Base-by-base conservation (phyloP, 2,329 filamentous ascomycete genomes). In the Alternaria brassicae region DNA sequence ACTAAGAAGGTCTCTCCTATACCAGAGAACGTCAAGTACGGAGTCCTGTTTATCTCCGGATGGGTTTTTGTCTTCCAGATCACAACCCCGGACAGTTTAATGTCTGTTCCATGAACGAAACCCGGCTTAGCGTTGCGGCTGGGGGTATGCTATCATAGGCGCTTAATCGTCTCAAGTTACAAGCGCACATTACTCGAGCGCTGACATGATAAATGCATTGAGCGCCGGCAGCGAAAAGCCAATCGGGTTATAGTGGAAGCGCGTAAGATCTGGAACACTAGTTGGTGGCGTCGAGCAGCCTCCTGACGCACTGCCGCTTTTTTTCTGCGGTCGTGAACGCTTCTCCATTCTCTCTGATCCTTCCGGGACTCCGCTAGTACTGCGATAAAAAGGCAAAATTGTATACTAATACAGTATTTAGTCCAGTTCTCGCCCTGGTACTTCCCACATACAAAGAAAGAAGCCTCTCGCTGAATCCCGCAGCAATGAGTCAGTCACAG, bases 391-490 rank as follows among this genome's bases (percentile, higher is more conserved):
- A 21, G 12, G 5, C 5, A 56, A 50, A 56, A 37, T n/a, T 28
- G 5, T 42, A 12, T 53, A 42, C 27, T 7, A 42, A 23, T 25
- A 28, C 8, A 50, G 36, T 56, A 56, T 56, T 50, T 56, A 56
- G 27, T 36, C 21, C 6, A 44, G 28, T 56, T 39, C 34, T 12
- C 39, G 39, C 37, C 12, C n/a, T 44, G 2, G 45, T 50, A 50
- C 30, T 50, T 50, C 45, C 37, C 13, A 28, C 17, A 23, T 56
- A n/a, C 1, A 56, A 50, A 23, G n/a, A 56, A 50, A 23, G n/a
- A 47, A 42, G 27, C 15, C 7, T 56, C 21, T 50, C n/a, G 23
- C 30, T 42, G 4, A 17, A 50, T 42, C 39, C 37, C 13, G n/a
- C 23, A 37, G 17, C 17, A 40, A 56, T 56, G 13, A 56, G 53